These are phyloP conservation scores for Castanea sativa DNA, from an alignment of 306 rosid species.

Conservation along the genomic window DNA sequence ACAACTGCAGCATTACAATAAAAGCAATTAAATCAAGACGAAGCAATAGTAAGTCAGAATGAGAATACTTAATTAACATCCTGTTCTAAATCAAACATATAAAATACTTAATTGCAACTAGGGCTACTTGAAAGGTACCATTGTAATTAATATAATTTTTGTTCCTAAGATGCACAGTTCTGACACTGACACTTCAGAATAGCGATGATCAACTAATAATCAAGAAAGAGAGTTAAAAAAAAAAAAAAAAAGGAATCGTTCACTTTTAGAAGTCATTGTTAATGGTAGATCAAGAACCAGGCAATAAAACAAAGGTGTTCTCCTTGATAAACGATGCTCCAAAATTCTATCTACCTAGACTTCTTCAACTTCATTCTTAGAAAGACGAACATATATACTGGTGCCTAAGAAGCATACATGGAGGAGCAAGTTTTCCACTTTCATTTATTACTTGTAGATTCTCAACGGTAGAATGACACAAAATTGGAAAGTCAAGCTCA, in stretches of 20 bases:
- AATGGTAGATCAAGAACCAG: conserved; percentile 38
- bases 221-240: conserved; percentile 22
- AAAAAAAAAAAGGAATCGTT: conserved; percentile 14
- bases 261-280: conserved; percentile 20
- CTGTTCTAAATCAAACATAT: background rate
- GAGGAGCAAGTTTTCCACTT: background rate
- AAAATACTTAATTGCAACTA: conserved; percentile 18
- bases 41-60: background rate
- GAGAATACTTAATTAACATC: background rate
- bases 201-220: conserved; percentile 31
- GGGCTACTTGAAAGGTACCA: conserved; percentile 30
- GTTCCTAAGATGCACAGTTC: conserved; percentile 35
- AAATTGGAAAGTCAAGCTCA: background rate
- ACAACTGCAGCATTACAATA: conserved; percentile 44
- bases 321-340: conserved; percentile 22
- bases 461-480: background rate
- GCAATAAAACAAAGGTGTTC: conserved; percentile 27
- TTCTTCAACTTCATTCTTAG: background rate
- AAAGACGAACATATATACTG: background rate
- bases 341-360: conserved; percentile 4
- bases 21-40: conserved; percentile 10
- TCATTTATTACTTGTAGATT: background rate
- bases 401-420: background rate
- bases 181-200: conserved; percentile 41
- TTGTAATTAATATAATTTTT: conserved; percentile 6